Percentiles rank a stretch among this genome's conserved stretches.
These are phyloP conservation scores for Dacryopinax primogenitus DNA, from an alignment of 768 basidiomycete species.

Conservation along the genomic window DNA sequence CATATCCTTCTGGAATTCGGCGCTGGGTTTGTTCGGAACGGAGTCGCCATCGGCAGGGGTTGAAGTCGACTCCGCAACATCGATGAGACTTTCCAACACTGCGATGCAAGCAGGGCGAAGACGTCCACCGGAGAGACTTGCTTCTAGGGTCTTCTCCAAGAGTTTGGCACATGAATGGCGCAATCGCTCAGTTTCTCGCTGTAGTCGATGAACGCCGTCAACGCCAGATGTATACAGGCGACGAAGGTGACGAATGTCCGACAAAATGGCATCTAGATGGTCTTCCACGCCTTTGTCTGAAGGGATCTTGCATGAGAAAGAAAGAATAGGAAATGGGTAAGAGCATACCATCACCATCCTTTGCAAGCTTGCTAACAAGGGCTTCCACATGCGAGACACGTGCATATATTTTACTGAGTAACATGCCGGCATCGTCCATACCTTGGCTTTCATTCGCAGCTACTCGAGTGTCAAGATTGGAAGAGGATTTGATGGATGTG, in stretches of 20 bases:
- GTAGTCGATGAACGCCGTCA: neutral
- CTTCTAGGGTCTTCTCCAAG: neutral
- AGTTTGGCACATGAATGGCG: conserved; percentile 2
- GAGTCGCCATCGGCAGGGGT: neutral
- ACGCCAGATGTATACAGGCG: neutral
- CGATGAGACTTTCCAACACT: neutral
- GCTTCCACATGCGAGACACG: neutral
- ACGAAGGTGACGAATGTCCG: neutral
- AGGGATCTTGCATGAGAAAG: neutral
- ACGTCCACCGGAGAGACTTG: neutral
- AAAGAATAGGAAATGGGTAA: neutral
- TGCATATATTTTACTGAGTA: neutral
- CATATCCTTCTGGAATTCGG: neutral
- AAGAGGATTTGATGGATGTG: neutral
- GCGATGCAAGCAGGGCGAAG: neutral
- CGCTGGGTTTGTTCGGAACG: neutral
- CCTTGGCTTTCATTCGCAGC: neutral
- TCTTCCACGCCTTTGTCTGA: neutral
- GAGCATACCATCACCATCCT: neutral
- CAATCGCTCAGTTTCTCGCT: neutral
- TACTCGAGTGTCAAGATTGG: neutral
- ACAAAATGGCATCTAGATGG: neutral
- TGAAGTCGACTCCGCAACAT: neutral
- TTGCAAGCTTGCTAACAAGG: neutral
- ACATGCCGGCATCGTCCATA: neutral